Conservation (phyloP, 1,284 basidiomycete species). For the Apiotrichum gracile region DNA sequence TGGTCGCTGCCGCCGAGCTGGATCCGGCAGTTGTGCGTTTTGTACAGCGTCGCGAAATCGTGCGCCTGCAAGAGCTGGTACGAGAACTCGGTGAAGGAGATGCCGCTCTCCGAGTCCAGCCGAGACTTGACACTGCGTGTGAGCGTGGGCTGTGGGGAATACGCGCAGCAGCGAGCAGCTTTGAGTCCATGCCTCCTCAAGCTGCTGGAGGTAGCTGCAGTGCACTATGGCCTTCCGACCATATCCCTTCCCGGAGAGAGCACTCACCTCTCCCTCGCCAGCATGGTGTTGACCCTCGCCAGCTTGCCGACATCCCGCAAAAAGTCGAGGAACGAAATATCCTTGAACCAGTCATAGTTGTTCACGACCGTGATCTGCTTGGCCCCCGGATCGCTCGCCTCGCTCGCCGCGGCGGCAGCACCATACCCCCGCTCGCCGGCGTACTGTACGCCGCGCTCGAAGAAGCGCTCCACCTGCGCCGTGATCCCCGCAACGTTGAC, state of each 20-base stretch:
- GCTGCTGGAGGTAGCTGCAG: too few relatives aligned
- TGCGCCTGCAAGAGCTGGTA: slow-evolving; percentile 97
- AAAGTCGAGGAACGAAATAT: slow-evolving; percentile 75
- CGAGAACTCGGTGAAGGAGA: slow-evolving; percentile 95
- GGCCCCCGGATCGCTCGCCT: background rate
- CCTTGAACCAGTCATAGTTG: slow-evolving; percentile 78
- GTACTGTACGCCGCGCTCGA: slow-evolving; percentile 60
- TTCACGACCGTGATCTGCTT: slow-evolving; percentile 57
- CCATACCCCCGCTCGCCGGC: slow-evolving; percentile 46
- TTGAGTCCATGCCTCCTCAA: too few relatives aligned
- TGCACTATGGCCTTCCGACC: too few relatives aligned
- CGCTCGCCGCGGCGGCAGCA: background rate
- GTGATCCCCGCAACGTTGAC: slow-evolving; percentile 66
- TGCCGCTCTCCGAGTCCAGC: slow-evolving; percentile 59
- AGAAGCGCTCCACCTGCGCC: slow-evolving; percentile 64
- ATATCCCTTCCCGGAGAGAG: background rate
- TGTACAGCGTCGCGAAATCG: slow-evolving; percentile 80
- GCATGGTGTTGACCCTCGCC: slow-evolving; percentile 81
- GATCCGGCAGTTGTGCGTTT: slow-evolving; percentile 62
- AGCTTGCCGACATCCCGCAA: slow-evolving; percentile 73
- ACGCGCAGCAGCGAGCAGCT: too few relatives aligned
- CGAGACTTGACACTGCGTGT: slow-evolving; percentile 81
- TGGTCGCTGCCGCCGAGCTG: slow-evolving; percentile 97
- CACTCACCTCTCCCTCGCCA: slow-evolving; percentile 77
- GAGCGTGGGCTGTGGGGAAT: background rate